Base-by-base conservation (phyloP, 1,139 yeast genomes). In the Kodamaea sp. region DNA sequence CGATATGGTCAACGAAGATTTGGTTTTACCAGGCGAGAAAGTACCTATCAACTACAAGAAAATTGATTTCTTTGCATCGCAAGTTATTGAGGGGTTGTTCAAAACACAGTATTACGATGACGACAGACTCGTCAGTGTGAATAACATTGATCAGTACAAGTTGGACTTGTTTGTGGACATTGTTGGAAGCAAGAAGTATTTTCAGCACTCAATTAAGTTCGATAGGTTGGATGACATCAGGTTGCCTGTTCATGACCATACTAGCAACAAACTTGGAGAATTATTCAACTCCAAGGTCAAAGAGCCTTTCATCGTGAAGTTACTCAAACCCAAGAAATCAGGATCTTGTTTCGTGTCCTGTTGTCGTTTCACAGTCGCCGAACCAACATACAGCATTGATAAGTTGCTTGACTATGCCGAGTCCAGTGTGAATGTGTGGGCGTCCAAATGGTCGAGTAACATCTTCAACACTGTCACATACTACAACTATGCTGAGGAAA, bases 161-260 rank as follows among this genome's bases (percentile, higher is more conserved):
- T 49, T 68, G 31, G 76, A 70, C 43, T 43, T 61, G 22, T 55
- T 70, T 28, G 51, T 70, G 18, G 76, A 70, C 46, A 61, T 70
- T 14, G 52, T 64, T 20, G 76, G 76, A 13, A 53, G 69, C 39
- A 65, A 61, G 43, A 59, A 59, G 42, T 59, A 49, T 46, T 63
- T 70, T 40, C 73, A 69, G 37, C 51, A 50, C 7, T 30, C 54
- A 2, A 55, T 66, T 11, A 56, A 59, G 35, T 55, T 61, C 39
- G 47, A 51, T 19, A 53, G 53, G 31, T 50, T 70, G 12, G 70
- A 64, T 35, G 50, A 56, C 14, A 45, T 66, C 19, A 48, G 55
- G 12, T 54, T 68, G 28, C 73, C 73, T 7, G 59, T 59, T 19
- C 50, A 50, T 14, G 42, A 48, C 15, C 58, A 62, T 18, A 42